These are phyloP conservation scores for Vigna reflexopilosa DNA, from an alignment of 306 rosid species.

Conservation along the genomic window DNA sequence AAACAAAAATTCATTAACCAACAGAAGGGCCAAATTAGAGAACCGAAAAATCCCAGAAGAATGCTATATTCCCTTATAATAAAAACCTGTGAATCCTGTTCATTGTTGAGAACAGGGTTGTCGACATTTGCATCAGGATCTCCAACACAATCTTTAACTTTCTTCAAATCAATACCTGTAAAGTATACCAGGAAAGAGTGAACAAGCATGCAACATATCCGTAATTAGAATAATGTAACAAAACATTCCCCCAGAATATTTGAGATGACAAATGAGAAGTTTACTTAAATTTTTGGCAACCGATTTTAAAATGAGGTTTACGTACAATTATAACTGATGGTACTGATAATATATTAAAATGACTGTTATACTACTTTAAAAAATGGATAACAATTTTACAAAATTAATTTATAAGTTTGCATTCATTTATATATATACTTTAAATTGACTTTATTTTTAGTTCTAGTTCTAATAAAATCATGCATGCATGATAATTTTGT, in stretches of 20 bases:
- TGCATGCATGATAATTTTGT: too few species aligned
- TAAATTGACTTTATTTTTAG: too few species aligned
- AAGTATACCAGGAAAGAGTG: slow-evolving; percentile 35
- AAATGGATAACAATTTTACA: too few species aligned
- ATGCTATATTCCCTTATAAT: slow-evolving; percentile 17
- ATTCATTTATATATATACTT: too few species aligned
- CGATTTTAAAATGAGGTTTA: too few species aligned
- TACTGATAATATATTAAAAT: too few species aligned
- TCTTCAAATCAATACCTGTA: slow-evolving; percentile 69
- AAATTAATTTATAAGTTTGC: too few species aligned
- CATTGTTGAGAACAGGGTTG: slow-evolving; percentile 76
- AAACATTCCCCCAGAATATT: slow-evolving; percentile 3
- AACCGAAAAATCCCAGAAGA: slow-evolving; percentile 23
- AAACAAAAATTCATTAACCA: slow-evolving; percentile 42
- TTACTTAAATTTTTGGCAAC: neutral
- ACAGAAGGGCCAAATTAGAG: slow-evolving; percentile 13
- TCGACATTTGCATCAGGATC: slow-evolving; percentile 68
- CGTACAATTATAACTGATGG: too few species aligned
- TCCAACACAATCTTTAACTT: slow-evolving; percentile 80
- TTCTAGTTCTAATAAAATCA: too few species aligned
- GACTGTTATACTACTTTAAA: too few species aligned
- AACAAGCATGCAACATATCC: neutral
- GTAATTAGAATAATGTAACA: slow-evolving; percentile 1
- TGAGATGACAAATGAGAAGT: neutral
- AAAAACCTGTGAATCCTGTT: slow-evolving; percentile 90